These are phyloP conservation scores for Mycosarcoma maydis DNA, from an alignment of 1,284 basidiomycete genomes.

Conservation along the genomic window DNA sequence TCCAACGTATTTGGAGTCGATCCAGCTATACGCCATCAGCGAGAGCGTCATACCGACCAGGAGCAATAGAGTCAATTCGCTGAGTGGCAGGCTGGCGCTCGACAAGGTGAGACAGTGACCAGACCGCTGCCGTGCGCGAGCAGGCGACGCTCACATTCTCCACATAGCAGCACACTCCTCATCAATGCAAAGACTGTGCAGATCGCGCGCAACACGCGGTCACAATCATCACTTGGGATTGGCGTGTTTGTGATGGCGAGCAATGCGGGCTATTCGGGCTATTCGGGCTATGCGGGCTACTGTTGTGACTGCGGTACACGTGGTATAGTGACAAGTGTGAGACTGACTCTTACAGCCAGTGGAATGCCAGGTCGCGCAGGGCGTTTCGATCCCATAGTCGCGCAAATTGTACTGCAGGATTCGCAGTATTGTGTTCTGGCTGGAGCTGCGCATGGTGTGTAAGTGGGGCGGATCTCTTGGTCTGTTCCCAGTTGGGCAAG, in stretches of 20 bases:
- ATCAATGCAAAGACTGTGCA: no score
- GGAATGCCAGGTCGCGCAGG: slow-evolving; percentile 29
- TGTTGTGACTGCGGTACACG: no score
- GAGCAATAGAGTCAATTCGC: slow-evolving; percentile 16
- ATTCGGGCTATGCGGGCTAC: no score
- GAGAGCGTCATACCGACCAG: slow-evolving; percentile 69
- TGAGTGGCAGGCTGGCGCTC: slow-evolving; percentile 19
- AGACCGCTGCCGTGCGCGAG: no score
- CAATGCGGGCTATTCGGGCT: no score
- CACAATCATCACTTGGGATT: no score
- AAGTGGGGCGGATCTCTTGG: neutral
- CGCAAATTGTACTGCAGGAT: neutral
- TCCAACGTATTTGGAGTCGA: slow-evolving; percentile 81
- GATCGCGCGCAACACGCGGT: no score
- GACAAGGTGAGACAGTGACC: neutral
- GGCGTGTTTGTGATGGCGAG: no score
- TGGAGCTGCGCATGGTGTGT: neutral
- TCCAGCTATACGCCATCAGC: slow-evolving; percentile 80
- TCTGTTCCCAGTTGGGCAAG: slow-evolving; percentile 17
- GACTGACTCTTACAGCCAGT: slow-evolving; percentile 26
- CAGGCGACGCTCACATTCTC: no score
- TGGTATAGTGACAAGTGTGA: no score
- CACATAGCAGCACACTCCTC: no score
- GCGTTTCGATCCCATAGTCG: slow-evolving; percentile 23
- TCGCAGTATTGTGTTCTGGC: neutral